A percentile compares a stretch with the other conserved stretches of the same genome.
Conservation (phyloP, 495 filamentous ascomycete species). For the Podospora comata region DNA sequence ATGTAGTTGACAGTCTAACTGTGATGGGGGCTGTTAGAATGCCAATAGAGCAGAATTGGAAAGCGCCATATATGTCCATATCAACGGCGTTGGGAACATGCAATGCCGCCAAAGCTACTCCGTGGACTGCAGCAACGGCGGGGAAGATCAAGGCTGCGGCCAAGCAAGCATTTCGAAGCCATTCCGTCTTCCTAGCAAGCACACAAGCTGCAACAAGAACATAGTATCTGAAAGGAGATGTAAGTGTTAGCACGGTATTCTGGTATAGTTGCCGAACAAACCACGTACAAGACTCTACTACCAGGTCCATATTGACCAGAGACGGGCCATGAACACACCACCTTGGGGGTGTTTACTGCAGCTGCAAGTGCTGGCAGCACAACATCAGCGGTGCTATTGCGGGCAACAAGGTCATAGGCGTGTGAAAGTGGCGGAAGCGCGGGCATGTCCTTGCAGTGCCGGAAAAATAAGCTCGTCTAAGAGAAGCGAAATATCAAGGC, state of each 20-base stretch:
- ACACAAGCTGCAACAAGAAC: slow-evolving; percentile 56
- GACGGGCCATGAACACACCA: slow-evolving; percentile 59
- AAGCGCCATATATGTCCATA: slow-evolving; percentile 63
- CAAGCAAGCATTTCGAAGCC: slow-evolving; percentile 56
- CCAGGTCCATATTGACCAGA: slow-evolving; percentile 60
- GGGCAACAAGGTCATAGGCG: slow-evolving; percentile 6
- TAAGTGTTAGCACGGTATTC: background rate
- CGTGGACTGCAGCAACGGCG: slow-evolving; percentile 58
- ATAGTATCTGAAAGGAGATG: slow-evolving; percentile 49
- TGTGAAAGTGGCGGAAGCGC: background rate
- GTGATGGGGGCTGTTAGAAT: slow-evolving; percentile 57
- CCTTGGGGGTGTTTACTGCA: slow-evolving; percentile 32
- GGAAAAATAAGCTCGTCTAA: background rate
- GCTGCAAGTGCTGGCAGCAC: slow-evolving; percentile 9
- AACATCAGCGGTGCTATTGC: slow-evolving; percentile 3
- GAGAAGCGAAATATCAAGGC: slow-evolving; percentile 1
- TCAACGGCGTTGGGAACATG: slow-evolving; percentile 58
- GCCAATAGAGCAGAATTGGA: slow-evolving; percentile 61
- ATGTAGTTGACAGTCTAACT: slow-evolving; percentile 54
- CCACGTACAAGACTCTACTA: slow-evolving; percentile 51
- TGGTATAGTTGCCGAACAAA: background rate
- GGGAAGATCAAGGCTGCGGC: slow-evolving; percentile 61
- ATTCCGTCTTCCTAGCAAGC: slow-evolving; percentile 54
- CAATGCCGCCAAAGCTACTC: slow-evolving; percentile 52
- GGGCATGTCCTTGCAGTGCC: slow-evolving; percentile 21